Evolutionary conservation across 306 rosid genomes (phyloP).

Genomic region (Cajanus cajan): DNA sequence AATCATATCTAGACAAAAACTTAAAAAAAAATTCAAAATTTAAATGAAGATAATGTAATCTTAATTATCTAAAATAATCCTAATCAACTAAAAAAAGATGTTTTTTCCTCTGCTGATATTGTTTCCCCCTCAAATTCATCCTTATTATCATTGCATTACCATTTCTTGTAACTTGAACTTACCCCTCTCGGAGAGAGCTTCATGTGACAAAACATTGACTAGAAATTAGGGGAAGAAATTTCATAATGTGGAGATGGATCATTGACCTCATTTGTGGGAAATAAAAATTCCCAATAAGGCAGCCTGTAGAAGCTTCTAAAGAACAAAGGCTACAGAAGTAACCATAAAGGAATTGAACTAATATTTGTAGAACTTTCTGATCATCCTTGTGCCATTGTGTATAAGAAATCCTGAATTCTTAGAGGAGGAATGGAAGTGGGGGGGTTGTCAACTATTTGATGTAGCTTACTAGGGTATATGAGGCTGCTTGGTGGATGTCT

Average conservation of each 20-base stretch:
- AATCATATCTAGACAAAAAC: not conserved
- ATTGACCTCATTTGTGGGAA: not conserved
- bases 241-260: not conserved
- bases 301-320: slow-evolving; percentile 14
- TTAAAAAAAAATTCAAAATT: not conserved
- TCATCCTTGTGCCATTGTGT: not conserved
- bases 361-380: not conserved
- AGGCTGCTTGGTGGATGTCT: not conserved
- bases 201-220: slow-evolving; percentile 1
- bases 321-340: not conserved
- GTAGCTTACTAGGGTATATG: not conserved
- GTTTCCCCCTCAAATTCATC: not conserved
- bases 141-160: not conserved
- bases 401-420: not conserved
- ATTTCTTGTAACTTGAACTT: not conserved
- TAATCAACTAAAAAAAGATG: not conserved
- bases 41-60: not conserved
- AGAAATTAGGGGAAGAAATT: not conserved
- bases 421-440: not conserved
- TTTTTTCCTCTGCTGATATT: not conserved
- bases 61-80: not conserved
- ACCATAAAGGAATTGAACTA: not conserved
- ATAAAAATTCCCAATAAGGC: slow-evolving; percentile 5
- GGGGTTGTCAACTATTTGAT: not conserved
- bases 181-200: not conserved